A percentile compares a stretch with the other conserved stretches of the same genome.
phyloP scores from a whole-genome alignment of 805 yeast genomes.

The Tetrapisispora fleetii region DNA sequence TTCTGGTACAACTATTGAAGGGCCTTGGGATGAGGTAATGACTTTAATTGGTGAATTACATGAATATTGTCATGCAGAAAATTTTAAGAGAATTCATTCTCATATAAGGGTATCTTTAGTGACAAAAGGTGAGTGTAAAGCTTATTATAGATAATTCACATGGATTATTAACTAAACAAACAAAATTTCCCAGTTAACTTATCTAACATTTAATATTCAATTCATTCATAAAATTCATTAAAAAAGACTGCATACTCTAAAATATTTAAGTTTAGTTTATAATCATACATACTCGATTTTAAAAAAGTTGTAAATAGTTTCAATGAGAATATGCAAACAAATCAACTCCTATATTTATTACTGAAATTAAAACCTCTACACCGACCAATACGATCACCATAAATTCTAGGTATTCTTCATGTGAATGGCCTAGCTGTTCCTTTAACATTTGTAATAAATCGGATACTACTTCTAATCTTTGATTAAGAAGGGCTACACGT shows the following conservation, averaged over 20 bases:
- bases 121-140: conserved; percentile 36
- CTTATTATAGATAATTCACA: background rate
- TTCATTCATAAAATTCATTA: background rate
- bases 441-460: conserved; percentile 92
- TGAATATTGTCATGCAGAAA: conserved; percentile 56
- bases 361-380: conserved; percentile 82
- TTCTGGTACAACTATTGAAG: conserved; percentile 86
- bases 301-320: too few species aligned
- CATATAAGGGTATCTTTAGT: conserved; percentile 83
- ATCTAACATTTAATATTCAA: background rate
- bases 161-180: too few species aligned
- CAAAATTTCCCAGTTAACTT: background rate
- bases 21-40: conserved; percentile 85
- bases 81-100: conserved; percentile 71
- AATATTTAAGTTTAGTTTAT: background rate
- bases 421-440: conserved; percentile 92
- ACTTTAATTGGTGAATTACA: conserved; percentile 70
- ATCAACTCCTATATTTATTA: conserved; percentile 67
- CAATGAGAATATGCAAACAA: conserved; percentile 29
- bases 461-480: conserved; percentile 84
- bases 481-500: conserved; percentile 80
- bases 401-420: conserved; percentile 83
- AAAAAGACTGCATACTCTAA: background rate
- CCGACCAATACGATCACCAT: conserved; percentile 86
- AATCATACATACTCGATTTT: background rate